Percentiles rank a stretch among this genome's conserved stretches.
Evolutionary conservation across 179 eudicot genomes (phyloP).

Genomic region (Spergularia azorica): DNA sequence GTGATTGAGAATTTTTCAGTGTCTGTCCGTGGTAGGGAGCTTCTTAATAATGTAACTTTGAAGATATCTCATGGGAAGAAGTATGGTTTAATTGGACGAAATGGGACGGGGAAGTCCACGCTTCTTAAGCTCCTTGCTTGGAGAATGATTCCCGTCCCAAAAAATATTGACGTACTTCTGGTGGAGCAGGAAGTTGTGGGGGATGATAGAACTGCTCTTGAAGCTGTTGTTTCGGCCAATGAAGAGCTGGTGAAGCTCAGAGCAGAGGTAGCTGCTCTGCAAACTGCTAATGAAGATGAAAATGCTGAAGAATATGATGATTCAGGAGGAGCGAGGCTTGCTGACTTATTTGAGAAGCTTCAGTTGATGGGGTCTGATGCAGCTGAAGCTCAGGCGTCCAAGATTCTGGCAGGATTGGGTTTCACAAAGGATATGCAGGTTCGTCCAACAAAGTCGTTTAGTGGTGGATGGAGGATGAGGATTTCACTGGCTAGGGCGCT

Average conservation of each 20-base stretch:
- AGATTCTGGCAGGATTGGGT: conserved; percentile 85
- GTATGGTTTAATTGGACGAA: conserved; percentile 89
- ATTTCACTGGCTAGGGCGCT: conserved; percentile 91
- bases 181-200: conserved; percentile 91
- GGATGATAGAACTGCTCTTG: conserved; percentile 77
- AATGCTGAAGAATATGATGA: conserved; percentile 49
- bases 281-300: conserved; percentile 19
- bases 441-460: conserved; percentile 74
- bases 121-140: conserved; percentile 86
- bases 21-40: conserved; percentile 83
- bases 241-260: conserved; percentile 75
- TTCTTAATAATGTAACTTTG: conserved; percentile 68
- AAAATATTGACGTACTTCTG: conserved; percentile 81
- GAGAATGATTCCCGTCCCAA: conserved; percentile 93
- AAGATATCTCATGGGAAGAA: conserved; percentile 91
- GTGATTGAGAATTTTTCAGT: conserved; percentile 78
- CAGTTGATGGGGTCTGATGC: conserved; percentile 81
- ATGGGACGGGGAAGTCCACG: conserved; percentile 90
- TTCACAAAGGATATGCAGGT: conserved; percentile 81
- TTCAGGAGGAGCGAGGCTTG: conserved; percentile 58
- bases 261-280: conserved; percentile 66
- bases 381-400: conserved; percentile 92
- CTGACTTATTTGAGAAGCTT: conserved; percentile 74
- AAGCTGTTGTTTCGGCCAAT: conserved; percentile 90
- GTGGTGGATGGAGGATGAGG: conserved; percentile 99